These are phyloP conservation scores for Termitomyces sp. DNA, from an alignment of 768 basidiomycete genomes.

Conservation along the genomic window DNA sequence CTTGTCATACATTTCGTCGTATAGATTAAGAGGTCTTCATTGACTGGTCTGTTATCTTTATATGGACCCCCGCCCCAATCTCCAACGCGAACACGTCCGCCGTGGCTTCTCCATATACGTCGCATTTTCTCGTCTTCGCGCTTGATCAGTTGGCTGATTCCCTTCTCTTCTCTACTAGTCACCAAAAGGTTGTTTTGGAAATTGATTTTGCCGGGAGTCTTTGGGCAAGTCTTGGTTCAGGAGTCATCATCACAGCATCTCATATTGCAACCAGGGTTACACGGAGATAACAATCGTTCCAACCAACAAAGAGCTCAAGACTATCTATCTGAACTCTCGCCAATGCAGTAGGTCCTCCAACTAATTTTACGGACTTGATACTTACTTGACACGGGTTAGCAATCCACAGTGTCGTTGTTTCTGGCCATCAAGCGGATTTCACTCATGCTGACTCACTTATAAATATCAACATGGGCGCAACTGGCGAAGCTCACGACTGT, in stretches of 20 bases:
- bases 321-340: slow-evolving; percentile 83
- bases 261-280: slow-evolving; percentile 59
- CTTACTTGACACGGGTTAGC: slow-evolving; percentile 33
- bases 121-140: slow-evolving; percentile 23
- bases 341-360: slow-evolving; percentile 65
- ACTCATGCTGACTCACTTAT: slow-evolving; percentile 71
- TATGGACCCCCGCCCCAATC: slow-evolving; percentile 48
- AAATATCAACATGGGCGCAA: slow-evolving; percentile 49
- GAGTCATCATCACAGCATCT: slow-evolving; percentile 10
- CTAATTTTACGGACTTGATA: background rate
- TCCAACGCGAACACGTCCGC: slow-evolving; percentile 75
- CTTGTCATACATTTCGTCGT: slow-evolving; percentile 6
- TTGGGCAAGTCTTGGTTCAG: slow-evolving; percentile 50
- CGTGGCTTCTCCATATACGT: slow-evolving; percentile 92
- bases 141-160: slow-evolving; percentile 32
- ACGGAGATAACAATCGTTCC: slow-evolving; percentile 91
- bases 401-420: slow-evolving; percentile 70
- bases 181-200: slow-evolving; percentile 94
- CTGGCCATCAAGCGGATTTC: slow-evolving; percentile 69
- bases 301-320: slow-evolving; percentile 68
- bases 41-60: slow-evolving; percentile 19
- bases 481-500: slow-evolving; percentile 62
- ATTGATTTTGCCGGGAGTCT: slow-evolving; percentile 87
- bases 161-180: slow-evolving; percentile 66
- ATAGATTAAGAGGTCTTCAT: slow-evolving; percentile 19